Base-by-base conservation (phyloP, 2,329 filamentous ascomycete species). In the Fusarium nodosum region DNA sequence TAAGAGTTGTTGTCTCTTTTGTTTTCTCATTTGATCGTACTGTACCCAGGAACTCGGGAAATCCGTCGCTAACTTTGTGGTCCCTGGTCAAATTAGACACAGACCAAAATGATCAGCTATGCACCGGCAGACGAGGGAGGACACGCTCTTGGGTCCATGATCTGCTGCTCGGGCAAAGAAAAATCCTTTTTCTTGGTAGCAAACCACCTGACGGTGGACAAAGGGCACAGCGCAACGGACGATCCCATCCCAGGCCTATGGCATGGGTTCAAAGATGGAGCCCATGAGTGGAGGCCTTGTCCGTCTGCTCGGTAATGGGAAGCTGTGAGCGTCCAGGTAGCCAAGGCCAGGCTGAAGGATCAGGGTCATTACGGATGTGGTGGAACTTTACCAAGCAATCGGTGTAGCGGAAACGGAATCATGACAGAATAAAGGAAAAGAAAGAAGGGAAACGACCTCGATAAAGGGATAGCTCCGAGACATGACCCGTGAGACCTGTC, bases 381-480 rank as follows among this genome's bases (percentile, higher is more conserved):
- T 64, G 59, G 48, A 60, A 58, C 60, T 60, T 66, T 31, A 44
- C 53, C 45, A 57, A 55, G 47, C 51, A 59, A 36, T 59, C 33
- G 48, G 48, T 51, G 48, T 20, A 39, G 16, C 15, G 48, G 48
- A 28, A 39, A 36, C 26, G 26, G 44, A 20, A 46, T 31, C 26
- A 46, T 31, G 48, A 18, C 48, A 34, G 24, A 15, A 50, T 16
- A 24, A 34, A n/a, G 26, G 26, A 20, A 30, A 15, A 20, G 26
- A 26, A 26, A 7, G n/a, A 39, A 24, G 15, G 16, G 24, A 36
- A 36, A 48, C n/a, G 11, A n/a, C 48, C 51, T 60, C 34, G 56
- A 62, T 51, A 45, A 54, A 45, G 38, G 38, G 53, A 62, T 66
- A 60, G 66, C 47, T 61, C 72, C 72, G 68, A 74, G 50, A 60